Conservation (phyloP, 345 rosid genomes). For the Syzygium oleosum region DNA sequence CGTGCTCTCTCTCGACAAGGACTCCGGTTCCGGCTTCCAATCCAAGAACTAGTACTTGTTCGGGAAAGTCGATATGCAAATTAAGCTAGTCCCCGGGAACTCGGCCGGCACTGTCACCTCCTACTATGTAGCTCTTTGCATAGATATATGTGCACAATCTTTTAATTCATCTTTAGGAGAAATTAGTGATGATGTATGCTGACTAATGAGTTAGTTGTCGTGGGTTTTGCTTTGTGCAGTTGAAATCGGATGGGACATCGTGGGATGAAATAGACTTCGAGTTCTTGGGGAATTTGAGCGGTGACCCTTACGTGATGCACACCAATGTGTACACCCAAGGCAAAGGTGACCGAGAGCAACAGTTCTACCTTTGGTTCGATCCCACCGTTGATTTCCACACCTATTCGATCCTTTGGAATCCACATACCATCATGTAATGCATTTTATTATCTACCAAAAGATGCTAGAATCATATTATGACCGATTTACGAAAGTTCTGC, state of each 20-base stretch:
- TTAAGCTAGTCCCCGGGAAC: conserved; percentile 50
- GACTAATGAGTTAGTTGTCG: neutral
- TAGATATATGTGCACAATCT: neutral
- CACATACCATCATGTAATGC: conserved; percentile 31
- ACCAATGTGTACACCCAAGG: conserved; percentile 45
- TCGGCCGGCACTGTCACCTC: conserved; percentile 59
- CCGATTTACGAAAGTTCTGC: neutral
- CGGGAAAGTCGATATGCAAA: conserved; percentile 37
- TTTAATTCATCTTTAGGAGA: neutral
- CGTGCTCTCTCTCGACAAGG: conserved; percentile 37
- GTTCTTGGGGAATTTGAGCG: conserved; percentile 53
- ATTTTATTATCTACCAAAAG: neutral
- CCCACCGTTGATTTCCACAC: conserved; percentile 50
- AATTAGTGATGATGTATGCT: neutral
- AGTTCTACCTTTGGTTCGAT: conserved; percentile 57
- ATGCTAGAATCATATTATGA: neutral
- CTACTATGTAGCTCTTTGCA: conserved; percentile 26
- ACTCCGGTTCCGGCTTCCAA: conserved; percentile 50
- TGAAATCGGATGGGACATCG: conserved; percentile 42
- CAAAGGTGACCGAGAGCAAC: conserved; percentile 56
- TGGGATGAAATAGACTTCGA: conserved; percentile 76
- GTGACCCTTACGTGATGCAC: conserved; percentile 56
- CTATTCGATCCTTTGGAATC: conserved; percentile 48
- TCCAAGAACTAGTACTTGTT: conserved; percentile 43
- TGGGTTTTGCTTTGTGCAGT: conserved; percentile 11